Evolutionary conservation across 73 alveolate genomes (phyloP).

Genomic region (Stentor roeselii): DNA sequence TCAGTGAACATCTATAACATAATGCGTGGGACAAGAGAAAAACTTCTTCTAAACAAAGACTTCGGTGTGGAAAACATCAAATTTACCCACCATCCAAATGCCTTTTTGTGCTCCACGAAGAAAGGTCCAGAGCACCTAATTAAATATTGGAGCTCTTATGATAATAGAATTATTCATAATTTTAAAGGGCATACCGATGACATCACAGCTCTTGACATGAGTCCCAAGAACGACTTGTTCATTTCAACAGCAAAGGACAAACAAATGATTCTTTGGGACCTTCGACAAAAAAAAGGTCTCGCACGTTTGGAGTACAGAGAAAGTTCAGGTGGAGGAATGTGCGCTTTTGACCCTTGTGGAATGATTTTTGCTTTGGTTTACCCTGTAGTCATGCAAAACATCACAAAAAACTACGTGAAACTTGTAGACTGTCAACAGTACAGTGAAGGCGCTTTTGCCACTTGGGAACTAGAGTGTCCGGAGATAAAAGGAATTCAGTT

Average conservation of each 20-base stretch:
- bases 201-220: constrained; percentile 28
- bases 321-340: constrained; percentile 25
- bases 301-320: constrained; percentile 20
- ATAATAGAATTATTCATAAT: constrained; percentile 22
- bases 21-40: constrained; percentile 18
- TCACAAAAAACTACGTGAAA: constrained; percentile 18
- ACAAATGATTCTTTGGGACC: neutral
- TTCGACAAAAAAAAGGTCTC: neutral
- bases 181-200: constrained; percentile 27
- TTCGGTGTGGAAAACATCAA: constrained; percentile 20
- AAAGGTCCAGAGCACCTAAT: constrained; percentile 25
- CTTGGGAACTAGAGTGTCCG: constrained; percentile 26
- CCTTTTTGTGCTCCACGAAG: constrained; percentile 25
- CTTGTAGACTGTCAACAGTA: constrained; percentile 8
- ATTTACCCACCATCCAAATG: constrained; percentile 18
- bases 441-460: constrained; percentile 23
- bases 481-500: constrained; percentile 16
- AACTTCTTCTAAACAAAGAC: constrained; percentile 29
- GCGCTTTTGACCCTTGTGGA: constrained; percentile 28
- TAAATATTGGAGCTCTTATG: constrained; percentile 28
- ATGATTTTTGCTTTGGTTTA: constrained; percentile 12
- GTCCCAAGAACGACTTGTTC: constrained; percentile 14
- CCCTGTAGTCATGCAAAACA: constrained; percentile 18
- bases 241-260: constrained; percentile 16
- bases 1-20: constrained; percentile 25